Percentiles rank a stretch among this genome's conserved stretches.
phyloP scores from a whole-genome alignment of 108 stramenopile genomes.

The Hondaea fermentalgiana region DNA sequence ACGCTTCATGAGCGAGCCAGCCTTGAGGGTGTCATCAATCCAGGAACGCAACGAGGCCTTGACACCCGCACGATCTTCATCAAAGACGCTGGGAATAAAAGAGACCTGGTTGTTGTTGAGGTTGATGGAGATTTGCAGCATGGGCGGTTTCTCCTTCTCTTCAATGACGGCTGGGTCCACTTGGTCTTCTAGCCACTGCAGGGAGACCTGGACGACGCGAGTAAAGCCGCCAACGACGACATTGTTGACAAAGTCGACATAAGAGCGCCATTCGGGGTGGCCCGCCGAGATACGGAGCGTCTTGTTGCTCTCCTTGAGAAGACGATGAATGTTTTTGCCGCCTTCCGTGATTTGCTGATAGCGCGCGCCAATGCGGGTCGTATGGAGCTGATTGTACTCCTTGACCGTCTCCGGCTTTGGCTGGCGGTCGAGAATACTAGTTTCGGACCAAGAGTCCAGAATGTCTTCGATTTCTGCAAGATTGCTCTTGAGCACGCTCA shows the following conservation, averaged over 20 bases:
- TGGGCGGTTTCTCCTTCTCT: slow-evolving; percentile 53
- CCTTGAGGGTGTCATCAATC: slow-evolving; percentile 66
- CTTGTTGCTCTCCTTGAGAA: slow-evolving; percentile 66
- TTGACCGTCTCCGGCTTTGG: slow-evolving; percentile 67
- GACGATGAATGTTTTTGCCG: slow-evolving; percentile 63
- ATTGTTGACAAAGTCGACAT: slow-evolving; percentile 71
- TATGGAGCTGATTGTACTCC: slow-evolving; percentile 66
- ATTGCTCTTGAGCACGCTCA: slow-evolving; percentile 70
- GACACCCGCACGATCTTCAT: not conserved
- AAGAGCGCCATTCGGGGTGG: slow-evolving; percentile 68
- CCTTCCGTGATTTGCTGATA: slow-evolving; percentile 63
- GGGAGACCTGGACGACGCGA: slow-evolving; percentile 51
- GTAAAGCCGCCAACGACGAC: slow-evolving; percentile 67
- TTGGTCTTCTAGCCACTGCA: slow-evolving; percentile 61
- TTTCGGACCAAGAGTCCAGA: slow-evolving; percentile 48
- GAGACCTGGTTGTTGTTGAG: slow-evolving; percentile 47
- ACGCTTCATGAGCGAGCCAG: slow-evolving; percentile 65
- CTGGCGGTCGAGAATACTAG: slow-evolving; percentile 66
- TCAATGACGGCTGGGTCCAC: slow-evolving; percentile 54
- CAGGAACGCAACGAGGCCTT: slow-evolving; percentile 26
- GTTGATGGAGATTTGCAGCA: slow-evolving; percentile 67
- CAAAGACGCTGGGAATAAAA: slow-evolving; percentile 51
- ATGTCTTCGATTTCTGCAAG: slow-evolving; percentile 49
- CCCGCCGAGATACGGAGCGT: slow-evolving; percentile 55
- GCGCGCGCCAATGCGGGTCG: slow-evolving; percentile 36